Conservation (phyloP, 129 eudicot species). For the Saposhnikovia divaricata region DNA sequence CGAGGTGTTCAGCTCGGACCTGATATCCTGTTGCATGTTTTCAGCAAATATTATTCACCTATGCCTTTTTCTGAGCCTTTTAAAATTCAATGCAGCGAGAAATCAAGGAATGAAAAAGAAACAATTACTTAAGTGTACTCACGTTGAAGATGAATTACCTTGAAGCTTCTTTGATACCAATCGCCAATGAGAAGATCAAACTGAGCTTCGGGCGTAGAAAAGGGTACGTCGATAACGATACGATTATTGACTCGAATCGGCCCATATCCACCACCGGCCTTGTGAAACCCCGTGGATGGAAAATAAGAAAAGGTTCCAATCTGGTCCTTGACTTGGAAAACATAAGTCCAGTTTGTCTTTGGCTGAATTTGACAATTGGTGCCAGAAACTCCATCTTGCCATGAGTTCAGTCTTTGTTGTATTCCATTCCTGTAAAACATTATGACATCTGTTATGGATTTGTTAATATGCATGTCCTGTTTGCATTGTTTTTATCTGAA, state of each 20-base stretch:
- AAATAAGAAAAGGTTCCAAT: constrained; percentile 49
- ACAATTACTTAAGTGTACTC: too few relatives aligned
- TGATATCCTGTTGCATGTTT: constrained; percentile 22
- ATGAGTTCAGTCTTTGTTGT: constrained; percentile 56
- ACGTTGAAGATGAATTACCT: constrained; percentile 25
- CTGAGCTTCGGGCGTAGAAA: constrained; percentile 32
- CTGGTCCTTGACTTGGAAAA: constrained; percentile 44
- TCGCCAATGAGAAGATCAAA: constrained; percentile 56
- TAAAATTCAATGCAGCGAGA: background rate
- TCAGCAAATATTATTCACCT: background rate
- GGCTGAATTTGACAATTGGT: constrained; percentile 62
- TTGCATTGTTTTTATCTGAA: background rate
- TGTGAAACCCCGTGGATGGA: constrained; percentile 47
- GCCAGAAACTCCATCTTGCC: constrained; percentile 71
- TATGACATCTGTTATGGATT: background rate
- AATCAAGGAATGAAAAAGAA: background rate
- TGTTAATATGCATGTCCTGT: background rate
- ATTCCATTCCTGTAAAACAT: constrained; percentile 39
- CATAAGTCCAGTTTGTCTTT: constrained; percentile 48
- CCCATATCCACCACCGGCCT: constrained; percentile 65
- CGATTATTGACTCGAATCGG: constrained; percentile 50
- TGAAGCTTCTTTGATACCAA: constrained; percentile 39
- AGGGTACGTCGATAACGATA: constrained; percentile 26
- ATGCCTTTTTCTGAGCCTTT: background rate
- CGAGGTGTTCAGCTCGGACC: constrained; percentile 19